Conservation (phyloP, 306 rosid species). For the Styphnolobium japonicum region DNA sequence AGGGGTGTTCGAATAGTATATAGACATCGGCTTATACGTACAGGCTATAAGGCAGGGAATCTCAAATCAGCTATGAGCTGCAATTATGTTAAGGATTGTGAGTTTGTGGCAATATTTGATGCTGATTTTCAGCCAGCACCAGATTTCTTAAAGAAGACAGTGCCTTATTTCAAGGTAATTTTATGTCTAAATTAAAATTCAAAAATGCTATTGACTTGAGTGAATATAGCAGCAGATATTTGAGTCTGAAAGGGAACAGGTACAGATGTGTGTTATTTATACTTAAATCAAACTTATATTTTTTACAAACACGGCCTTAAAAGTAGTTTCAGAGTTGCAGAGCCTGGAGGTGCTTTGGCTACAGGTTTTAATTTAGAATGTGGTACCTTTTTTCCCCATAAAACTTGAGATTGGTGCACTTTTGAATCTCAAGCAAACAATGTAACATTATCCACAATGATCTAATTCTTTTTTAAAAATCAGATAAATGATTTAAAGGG, state of each 20-base stretch:
- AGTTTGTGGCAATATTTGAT: constrained; percentile 96
- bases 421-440: neutral
- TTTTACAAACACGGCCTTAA: constrained; percentile 1
- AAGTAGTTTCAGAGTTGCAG: constrained; percentile 6
- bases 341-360: neutral
- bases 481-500: neutral
- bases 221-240: neutral
- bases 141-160: constrained; percentile 87
- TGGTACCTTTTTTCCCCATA: neutral
- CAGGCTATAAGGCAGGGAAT: constrained; percentile 98
- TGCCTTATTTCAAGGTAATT: constrained; percentile 93
- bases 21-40: constrained; percentile 88
- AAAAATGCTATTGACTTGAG: neutral
- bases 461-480: neutral
- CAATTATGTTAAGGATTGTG: constrained; percentile 91
- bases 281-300: neutral
- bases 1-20: constrained; percentile 81
- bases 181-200: neutral
- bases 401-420: neutral
- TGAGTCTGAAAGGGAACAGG: neutral
- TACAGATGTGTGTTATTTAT: neutral
- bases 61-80: constrained; percentile 97
- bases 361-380: neutral
- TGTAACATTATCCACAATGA: neutral
- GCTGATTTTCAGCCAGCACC: constrained; percentile 98